phyloP scores from a whole-genome alignment of 768 basidiomycete species.

The Rhizopogon vulgaris region DNA sequence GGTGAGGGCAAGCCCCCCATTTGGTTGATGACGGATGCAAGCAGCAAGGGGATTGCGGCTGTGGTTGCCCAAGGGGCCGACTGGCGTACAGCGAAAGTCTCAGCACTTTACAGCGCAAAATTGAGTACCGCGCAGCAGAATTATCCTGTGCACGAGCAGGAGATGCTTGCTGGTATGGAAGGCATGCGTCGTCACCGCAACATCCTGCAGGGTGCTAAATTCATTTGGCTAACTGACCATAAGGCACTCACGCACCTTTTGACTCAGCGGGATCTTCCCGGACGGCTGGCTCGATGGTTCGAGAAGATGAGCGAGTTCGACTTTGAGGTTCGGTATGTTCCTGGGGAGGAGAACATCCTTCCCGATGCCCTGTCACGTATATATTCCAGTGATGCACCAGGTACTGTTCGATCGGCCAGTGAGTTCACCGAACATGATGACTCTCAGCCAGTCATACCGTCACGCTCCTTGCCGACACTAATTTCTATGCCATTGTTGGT shows the following conservation, averaged over 20 bases:
- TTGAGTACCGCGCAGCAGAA: slow-evolving; percentile 32
- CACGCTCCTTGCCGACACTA: too few species aligned
- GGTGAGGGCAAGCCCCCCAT: slow-evolving; percentile 11
- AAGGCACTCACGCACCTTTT: slow-evolving; percentile 21
- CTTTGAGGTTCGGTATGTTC: slow-evolving; percentile 22
- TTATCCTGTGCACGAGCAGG: slow-evolving; percentile 34
- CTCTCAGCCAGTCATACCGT: too few species aligned
- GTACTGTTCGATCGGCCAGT: too few species aligned
- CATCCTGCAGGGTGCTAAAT: slow-evolving; percentile 25
- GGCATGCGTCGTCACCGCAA: slow-evolving; percentile 24
- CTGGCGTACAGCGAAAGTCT: slow-evolving; percentile 18
- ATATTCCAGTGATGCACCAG: too few species aligned
- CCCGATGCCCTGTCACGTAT: slow-evolving; percentile 15
- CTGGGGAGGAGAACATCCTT: slow-evolving; percentile 25
- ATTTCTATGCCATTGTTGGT: too few species aligned
- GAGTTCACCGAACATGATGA: too few species aligned
- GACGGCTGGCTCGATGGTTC: slow-evolving; percentile 31
- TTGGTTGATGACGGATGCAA: slow-evolving; percentile 27
- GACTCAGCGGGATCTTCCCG: slow-evolving; percentile 27
- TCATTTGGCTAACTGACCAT: slow-evolving; percentile 27
- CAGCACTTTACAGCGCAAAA: slow-evolving; percentile 28
- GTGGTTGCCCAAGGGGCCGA: slow-evolving; percentile 19
- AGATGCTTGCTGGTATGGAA: slow-evolving; percentile 31
- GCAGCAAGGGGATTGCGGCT: slow-evolving; percentile 18
- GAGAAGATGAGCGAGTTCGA: slow-evolving; percentile 12